Evolutionary conservation across 495 filamentous ascomycete species (phyloP), one percentile per base, ranked within the genome.

Genomic region (Penicillium odoratum): DNA sequence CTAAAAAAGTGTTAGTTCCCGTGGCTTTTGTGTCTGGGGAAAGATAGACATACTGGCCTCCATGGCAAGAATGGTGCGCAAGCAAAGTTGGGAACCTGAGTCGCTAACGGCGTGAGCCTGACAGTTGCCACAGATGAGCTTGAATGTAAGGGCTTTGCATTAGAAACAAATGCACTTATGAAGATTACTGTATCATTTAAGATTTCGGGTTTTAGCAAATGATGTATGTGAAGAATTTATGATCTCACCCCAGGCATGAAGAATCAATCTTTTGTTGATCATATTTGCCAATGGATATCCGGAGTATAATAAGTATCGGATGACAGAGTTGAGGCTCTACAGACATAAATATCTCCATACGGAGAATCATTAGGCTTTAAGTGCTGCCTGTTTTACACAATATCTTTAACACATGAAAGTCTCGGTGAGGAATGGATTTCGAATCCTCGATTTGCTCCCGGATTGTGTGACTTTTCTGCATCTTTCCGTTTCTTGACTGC

Each of bases 41-140:
- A 11, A 11, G 8, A 13, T 21, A 13, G 42, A 28, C 58, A 40
- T 49, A 64, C 64, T 33, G 56, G 56, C 18, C 47, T 63, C 61
- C 50, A 64, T 34, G 61, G 61, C 2, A 62, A 33, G 31, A 57
- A 64, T 6, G 50, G 51, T 7, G 53, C 57, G n/a, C 50, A 53
- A 45, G 50, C 25, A 7, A 34, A 26, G 4, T 51, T 47, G 16
- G 50, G 25, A 25, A 42, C 53, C 11, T 46, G 21, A 7, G 43
- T 43, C 8, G 60, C n/a, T 5, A 54, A 21, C 42, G 53, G 48
- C 6, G 57, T 63, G 7, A 45, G 26, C 15, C 49, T 47, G 7
- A 56, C 31, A 8, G 53, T 51, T 16, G 56, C 55, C 2, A 55
- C 50, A 38, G 54, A n/a, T 25, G 26, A 48, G 11, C 33, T 57